These are phyloP conservation scores for Fusarium duplospermum DNA, from an alignment of 2,329 filamentous ascomycete genomes.

Conservation along the genomic window DNA sequence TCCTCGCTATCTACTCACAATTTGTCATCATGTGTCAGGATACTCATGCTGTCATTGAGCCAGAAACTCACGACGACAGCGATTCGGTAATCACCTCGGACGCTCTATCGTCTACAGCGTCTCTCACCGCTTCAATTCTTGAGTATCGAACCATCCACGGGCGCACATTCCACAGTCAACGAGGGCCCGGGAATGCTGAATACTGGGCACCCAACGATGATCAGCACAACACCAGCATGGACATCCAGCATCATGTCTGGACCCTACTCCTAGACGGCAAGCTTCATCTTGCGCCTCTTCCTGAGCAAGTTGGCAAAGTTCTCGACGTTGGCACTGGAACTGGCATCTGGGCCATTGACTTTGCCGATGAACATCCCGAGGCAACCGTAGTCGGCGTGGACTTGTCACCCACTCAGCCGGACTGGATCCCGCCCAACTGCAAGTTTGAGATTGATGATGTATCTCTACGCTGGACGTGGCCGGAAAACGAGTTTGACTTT, in stretches of 20 bases:
- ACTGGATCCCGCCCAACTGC: slow-evolving; percentile 11
- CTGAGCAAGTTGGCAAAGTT: slow-evolving; percentile 2
- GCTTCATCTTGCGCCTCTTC: slow-evolving; percentile 6
- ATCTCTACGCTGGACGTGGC: slow-evolving; percentile 4
- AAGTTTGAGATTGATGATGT: slow-evolving; percentile 22
- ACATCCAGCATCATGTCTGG: slow-evolving; percentile 16
- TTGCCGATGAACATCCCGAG: slow-evolving; percentile 17
- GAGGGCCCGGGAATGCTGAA: slow-evolving; percentile 8
- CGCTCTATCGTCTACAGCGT: slow-evolving; percentile 11
- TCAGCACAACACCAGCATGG: slow-evolving; percentile 14
- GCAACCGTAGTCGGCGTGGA: slow-evolving; percentile 12
- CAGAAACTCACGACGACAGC: slow-evolving; percentile 1
- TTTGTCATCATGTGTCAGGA: not conserved
- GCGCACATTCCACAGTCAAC: slow-evolving; percentile 16
- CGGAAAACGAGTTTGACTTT: slow-evolving; percentile 14
- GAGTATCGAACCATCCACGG: slow-evolving; percentile 19
- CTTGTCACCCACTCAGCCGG: slow-evolving; percentile 16
- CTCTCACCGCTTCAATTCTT: slow-evolving; percentile 19
- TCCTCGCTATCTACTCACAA: not conserved
- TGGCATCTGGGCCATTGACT: slow-evolving; percentile 31
- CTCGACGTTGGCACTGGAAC: slow-evolving; percentile 24
- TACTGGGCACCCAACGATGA: slow-evolving; percentile 22
- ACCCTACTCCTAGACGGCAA: slow-evolving; percentile 7
- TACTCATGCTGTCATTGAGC: not conserved
- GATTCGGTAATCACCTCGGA: slow-evolving; percentile 4